A percentile compares a stretch with the other conserved stretches of the same genome.
Conservation (phyloP, 1,284 basidiomycete genomes). For the Ceratorhiza oryzae-sativae region DNA sequence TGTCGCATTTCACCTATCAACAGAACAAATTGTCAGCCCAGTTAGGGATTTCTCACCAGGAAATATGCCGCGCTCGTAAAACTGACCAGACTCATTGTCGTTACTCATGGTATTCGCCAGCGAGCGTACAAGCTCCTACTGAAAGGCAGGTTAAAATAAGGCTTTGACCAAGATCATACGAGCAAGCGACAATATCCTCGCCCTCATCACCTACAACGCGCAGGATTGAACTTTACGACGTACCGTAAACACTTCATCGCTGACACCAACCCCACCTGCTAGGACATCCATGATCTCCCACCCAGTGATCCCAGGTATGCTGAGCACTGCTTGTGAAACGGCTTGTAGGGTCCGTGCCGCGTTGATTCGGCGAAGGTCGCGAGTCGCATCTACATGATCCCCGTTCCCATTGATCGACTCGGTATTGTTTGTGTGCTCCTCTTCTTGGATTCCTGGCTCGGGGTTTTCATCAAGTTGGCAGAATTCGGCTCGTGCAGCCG, state of each 20-base stretch:
- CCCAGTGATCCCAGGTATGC: constrained; percentile 51
- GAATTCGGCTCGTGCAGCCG: constrained; percentile 25
- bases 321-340: constrained; percentile 17
- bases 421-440: constrained; percentile 53
- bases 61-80: not conserved
- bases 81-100: constrained; percentile 56
- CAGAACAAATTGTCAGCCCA: constrained; percentile 53
- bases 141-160: constrained; percentile 3
- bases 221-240: constrained; percentile 41
- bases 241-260: constrained; percentile 66
- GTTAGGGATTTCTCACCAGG: constrained; percentile 7
- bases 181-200: not conserved
- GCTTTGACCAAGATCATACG: not conserved
- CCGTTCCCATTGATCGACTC: constrained; percentile 40
- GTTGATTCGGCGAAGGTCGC: constrained; percentile 15
- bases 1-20: constrained; percentile 52
- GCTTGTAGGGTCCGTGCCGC: constrained; percentile 22
- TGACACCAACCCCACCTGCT: constrained; percentile 63
- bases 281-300: constrained; percentile 75
- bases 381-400: constrained; percentile 1
- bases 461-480: not conserved
- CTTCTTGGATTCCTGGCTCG: constrained; percentile 48
- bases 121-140: constrained; percentile 58
- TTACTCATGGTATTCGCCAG: constrained; percentile 58
- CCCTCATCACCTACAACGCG: not conserved